Conservation (phyloP, 176 grass and related monocot genomes). For the Poa pratensis region DNA sequence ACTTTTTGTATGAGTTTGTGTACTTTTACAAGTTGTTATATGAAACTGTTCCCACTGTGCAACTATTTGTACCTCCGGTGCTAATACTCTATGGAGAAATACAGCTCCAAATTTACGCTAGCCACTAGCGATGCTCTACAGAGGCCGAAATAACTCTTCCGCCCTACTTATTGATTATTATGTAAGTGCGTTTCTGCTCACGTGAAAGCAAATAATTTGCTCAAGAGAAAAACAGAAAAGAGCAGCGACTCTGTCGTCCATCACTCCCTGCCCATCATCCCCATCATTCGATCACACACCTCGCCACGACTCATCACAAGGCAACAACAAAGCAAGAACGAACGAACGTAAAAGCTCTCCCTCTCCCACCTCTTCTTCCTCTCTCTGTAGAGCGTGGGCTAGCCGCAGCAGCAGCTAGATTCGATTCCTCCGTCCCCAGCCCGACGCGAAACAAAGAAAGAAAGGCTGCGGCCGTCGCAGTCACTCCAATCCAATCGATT, state of each 20-base stretch:
- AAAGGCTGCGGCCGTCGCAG: constrained; percentile 66
- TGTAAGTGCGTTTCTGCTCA: too few relatives aligned
- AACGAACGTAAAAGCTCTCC: neutral
- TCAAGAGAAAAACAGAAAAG: neutral
- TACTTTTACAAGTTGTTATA: too few relatives aligned
- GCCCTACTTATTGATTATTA: too few relatives aligned
- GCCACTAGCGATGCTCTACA: too few relatives aligned
- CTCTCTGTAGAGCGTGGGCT: neutral
- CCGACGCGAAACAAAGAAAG: neutral
- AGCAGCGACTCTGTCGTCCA: neutral
- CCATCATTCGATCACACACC: constrained; percentile 14
- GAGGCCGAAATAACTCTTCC: too few relatives aligned
- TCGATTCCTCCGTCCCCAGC: constrained; percentile 37
- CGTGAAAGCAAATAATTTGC: too few relatives aligned
- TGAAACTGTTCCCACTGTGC: too few relatives aligned
- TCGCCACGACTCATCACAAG: constrained; percentile 7
- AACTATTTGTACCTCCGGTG: too few relatives aligned
- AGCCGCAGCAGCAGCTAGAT: constrained; percentile 25
- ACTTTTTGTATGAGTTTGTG: too few relatives aligned
- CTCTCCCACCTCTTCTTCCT: neutral
- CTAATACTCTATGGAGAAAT: too few relatives aligned
- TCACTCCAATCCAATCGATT: constrained; percentile 40
- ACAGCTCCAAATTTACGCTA: too few relatives aligned
- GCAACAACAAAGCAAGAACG: neutral
- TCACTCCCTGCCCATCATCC: neutral